A percentile compares a stretch with the other conserved stretches of the same genome.
Evolutionary conservation across 2,329 filamentous ascomycete species (phyloP).

Genomic region (Arthroderma sp.): DNA sequence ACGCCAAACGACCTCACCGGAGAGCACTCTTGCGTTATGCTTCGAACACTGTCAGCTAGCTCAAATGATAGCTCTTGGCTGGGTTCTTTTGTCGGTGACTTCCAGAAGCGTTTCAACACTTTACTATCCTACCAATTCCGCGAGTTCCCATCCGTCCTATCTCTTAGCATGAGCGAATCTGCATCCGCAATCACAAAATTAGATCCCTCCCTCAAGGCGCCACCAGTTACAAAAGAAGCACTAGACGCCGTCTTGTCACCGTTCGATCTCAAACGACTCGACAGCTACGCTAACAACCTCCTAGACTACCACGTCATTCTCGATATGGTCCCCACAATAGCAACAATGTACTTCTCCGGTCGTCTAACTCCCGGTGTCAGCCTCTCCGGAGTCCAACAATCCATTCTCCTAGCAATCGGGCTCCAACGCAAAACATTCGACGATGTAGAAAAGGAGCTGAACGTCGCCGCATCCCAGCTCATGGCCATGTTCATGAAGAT

Average conservation of each 20-base stretch:
- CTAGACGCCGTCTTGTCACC: slow-evolving; percentile 70
- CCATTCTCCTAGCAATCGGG: slow-evolving; percentile 78
- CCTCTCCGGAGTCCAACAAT: slow-evolving; percentile 70
- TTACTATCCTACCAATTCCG: slow-evolving; percentile 90
- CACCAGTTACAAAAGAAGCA: slow-evolving; percentile 55
- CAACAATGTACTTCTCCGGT: slow-evolving; percentile 72
- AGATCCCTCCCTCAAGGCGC: slow-evolving; percentile 41
- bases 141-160: slow-evolving; percentile 61
- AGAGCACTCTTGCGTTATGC: slow-evolving; percentile 96
- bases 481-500: slow-evolving; percentile 98
- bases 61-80: slow-evolving; percentile 67
- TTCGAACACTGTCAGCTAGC: slow-evolving; percentile 54
- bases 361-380: slow-evolving; percentile 54
- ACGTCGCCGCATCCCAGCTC: slow-evolving; percentile 61
- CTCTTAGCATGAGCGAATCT: slow-evolving; percentile 78
- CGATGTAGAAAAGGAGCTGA: slow-evolving; percentile 63
- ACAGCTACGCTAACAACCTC: slow-evolving; percentile 92
- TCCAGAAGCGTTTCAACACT: slow-evolving; percentile 83
- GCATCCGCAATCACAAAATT: slow-evolving; percentile 59
- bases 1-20: slow-evolving; percentile 93
- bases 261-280: slow-evolving; percentile 87
- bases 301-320: slow-evolving; percentile 96
- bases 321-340: slow-evolving; percentile 74
- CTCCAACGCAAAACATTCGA: slow-evolving; percentile 83
- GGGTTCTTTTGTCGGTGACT: slow-evolving; percentile 79